phyloP scores from a whole-genome alignment of 2,329 filamentous ascomycete species.

The Daldinia sp. region DNA sequence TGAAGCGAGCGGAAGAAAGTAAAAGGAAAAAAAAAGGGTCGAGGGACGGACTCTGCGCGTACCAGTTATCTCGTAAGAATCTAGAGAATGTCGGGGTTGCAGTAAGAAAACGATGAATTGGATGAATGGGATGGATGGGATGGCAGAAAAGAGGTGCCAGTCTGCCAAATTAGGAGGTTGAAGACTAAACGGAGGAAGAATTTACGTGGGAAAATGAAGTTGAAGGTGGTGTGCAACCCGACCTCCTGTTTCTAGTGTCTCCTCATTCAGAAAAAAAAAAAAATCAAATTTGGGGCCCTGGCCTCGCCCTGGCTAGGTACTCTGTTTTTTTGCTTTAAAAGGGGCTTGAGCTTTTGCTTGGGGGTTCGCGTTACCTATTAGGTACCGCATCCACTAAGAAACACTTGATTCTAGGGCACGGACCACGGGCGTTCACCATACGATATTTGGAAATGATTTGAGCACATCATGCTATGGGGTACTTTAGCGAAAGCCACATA shows the following conservation, averaged over 20 bases:
- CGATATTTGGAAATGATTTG: too few relatives aligned
- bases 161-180: conserved; percentile 40
- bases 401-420: too few relatives aligned
- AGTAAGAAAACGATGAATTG: conserved; percentile 37
- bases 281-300: conserved; percentile 41
- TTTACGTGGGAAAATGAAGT: conserved; percentile 39
- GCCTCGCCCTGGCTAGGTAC: conserved; percentile 11
- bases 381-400: too few relatives aligned
- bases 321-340: conserved; percentile 37
- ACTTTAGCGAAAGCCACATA: too few relatives aligned
- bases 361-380: conserved; percentile 15
- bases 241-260: conserved; percentile 43
- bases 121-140: conserved; percentile 26
- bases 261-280: conserved; percentile 33
- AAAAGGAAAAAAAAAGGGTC: conserved; percentile 10
- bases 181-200: conserved; percentile 41
- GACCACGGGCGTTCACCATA: too few relatives aligned
- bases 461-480: too few relatives aligned
- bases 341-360: conserved; percentile 29
- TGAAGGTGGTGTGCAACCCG: conserved; percentile 44
- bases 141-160: conserved; percentile 35
- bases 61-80: conserved; percentile 33
- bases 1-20: conserved; percentile 46
- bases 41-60: conserved; percentile 38
- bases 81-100: conserved; percentile 38